A percentile compares a stretch with the other conserved stretches of the same genome.
phyloP scores from a whole-genome alignment of 164 flowering plant genomes.

The Chloranthus sessilifolius region DNA sequence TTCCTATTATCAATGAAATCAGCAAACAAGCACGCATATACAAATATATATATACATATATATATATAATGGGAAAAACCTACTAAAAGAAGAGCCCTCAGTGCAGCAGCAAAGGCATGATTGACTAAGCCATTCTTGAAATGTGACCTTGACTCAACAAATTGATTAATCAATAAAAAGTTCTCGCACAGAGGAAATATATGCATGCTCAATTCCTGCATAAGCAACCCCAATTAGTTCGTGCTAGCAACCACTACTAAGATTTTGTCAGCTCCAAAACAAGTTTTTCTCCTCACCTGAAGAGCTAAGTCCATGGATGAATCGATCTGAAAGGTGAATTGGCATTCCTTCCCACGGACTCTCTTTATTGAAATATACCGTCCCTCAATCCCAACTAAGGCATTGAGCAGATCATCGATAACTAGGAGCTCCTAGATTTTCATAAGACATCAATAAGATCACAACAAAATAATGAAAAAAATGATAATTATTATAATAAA shows the following conservation, averaged over 20 bases:
- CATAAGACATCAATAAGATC: too few species aligned
- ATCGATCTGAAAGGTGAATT: slow-evolving; percentile 64
- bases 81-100: slow-evolving; percentile 84
- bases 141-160: slow-evolving; percentile 92
- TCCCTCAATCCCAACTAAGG: slow-evolving; percentile 93
- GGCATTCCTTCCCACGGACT: slow-evolving; percentile 50
- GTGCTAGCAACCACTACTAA: not conserved
- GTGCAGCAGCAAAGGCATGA: slow-evolving; percentile 99
- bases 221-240: slow-evolving; percentile 3
- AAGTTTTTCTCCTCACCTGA: slow-evolving; percentile 43
- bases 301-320: slow-evolving; percentile 87
- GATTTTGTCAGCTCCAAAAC: not conserved
- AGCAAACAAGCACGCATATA: too few species aligned
- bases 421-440: slow-evolving; percentile 73
- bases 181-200: slow-evolving; percentile 86
- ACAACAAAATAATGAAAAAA: slow-evolving; percentile 4
- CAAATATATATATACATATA: too few species aligned
- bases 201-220: slow-evolving; percentile 84
- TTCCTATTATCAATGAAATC: too few species aligned
- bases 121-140: slow-evolving; percentile 93
- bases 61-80: slow-evolving; percentile 15
- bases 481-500: not conserved
- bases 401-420: slow-evolving; percentile 84
- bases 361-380: slow-evolving; percentile 66
- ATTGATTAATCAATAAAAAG: slow-evolving; percentile 69